Evolutionary conservation across 495 filamentous ascomycete genomes (phyloP).

Genomic region (Hypoxylon crocopeplum): DNA sequence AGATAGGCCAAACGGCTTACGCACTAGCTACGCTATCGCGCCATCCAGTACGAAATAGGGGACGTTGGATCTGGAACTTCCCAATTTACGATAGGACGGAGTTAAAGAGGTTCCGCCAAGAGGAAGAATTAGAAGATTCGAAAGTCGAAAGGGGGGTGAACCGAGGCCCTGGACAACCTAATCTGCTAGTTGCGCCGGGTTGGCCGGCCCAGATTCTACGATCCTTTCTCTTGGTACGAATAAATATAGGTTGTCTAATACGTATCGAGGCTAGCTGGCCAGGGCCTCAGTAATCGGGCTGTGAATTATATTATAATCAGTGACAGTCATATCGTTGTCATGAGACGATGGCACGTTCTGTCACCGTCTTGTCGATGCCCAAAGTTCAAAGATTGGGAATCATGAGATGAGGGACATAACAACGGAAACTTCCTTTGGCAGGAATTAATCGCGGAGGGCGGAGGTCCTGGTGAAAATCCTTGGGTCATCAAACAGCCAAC

Average conservation of each 20-base stretch:
- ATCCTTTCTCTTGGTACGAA: constrained; percentile 31
- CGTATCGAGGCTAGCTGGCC: constrained; percentile 13
- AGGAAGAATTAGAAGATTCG: neutral
- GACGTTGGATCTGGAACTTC: neutral
- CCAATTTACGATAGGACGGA: constrained; percentile 19
- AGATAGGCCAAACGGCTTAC: constrained; percentile 18
- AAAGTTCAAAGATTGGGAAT: constrained; percentile 8
- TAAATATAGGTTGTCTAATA: constrained; percentile 21
- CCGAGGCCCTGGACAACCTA: constrained; percentile 31
- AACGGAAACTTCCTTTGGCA: constrained; percentile 5
- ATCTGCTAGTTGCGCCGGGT: constrained; percentile 22
- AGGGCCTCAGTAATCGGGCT: neutral
- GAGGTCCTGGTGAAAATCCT: constrained; percentile 14
- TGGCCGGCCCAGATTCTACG: constrained; percentile 20
- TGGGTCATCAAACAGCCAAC: constrained; percentile 10
- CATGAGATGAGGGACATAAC: constrained; percentile 6
- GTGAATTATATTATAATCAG: neutral
- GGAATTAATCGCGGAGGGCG: constrained; percentile 8
- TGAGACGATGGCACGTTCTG: constrained; percentile 32
- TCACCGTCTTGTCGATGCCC: constrained; percentile 1
- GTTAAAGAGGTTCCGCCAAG: constrained; percentile 21
- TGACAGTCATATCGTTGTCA: constrained; percentile 22
- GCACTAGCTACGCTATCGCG: constrained; percentile 10
- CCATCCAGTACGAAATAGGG: neutral
- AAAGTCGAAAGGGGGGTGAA: constrained; percentile 11